These are phyloP conservation scores for Pilobolus umbonatus DNA, from an alignment of 192 early-diverging fungal genomes.

Conservation along the genomic window DNA sequence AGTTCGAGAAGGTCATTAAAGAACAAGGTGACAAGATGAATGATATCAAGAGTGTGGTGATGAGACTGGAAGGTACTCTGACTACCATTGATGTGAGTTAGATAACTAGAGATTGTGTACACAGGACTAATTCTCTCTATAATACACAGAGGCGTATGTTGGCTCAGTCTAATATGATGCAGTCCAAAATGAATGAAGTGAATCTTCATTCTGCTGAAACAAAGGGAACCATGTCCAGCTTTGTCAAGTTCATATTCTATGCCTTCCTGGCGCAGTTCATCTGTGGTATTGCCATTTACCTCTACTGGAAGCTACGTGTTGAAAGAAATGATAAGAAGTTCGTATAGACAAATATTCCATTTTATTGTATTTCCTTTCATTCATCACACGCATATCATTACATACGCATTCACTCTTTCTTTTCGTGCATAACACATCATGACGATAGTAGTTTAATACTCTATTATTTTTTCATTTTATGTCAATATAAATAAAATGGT, in stretches of 20 bases:
- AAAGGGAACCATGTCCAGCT: slow-evolving; percentile 21
- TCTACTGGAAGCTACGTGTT: slow-evolving; percentile 31
- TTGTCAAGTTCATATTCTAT: slow-evolving; percentile 24
- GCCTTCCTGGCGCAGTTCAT: slow-evolving; percentile 20
- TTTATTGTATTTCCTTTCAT: no score
- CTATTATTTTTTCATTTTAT: no score
- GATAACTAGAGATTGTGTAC: not conserved
- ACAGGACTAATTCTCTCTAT: not conserved
- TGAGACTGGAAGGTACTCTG: slow-evolving; percentile 12
- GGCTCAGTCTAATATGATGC: slow-evolving; percentile 13
- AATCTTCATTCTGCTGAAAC: slow-evolving; percentile 14
- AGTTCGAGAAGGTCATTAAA: not conserved
- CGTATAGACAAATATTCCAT: slow-evolving; percentile 7
- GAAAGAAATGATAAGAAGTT: slow-evolving; percentile 34
- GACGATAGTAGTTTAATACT: no score
- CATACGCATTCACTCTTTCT: no score
- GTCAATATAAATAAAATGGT: not conserved
- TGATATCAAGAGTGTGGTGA: not conserved
- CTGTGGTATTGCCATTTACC: slow-evolving; percentile 15
- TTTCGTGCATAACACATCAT: no score
- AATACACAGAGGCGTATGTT: slow-evolving; percentile 5
- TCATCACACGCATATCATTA: no score
- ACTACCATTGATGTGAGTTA: slow-evolving; percentile 16
- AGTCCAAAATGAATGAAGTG: slow-evolving; percentile 16
- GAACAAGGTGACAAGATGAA: slow-evolving; percentile 20